These are phyloP conservation scores for Coemansia sp. DNA, from an alignment of 192 early-diverging fungal genomes.

Conservation along the genomic window DNA sequence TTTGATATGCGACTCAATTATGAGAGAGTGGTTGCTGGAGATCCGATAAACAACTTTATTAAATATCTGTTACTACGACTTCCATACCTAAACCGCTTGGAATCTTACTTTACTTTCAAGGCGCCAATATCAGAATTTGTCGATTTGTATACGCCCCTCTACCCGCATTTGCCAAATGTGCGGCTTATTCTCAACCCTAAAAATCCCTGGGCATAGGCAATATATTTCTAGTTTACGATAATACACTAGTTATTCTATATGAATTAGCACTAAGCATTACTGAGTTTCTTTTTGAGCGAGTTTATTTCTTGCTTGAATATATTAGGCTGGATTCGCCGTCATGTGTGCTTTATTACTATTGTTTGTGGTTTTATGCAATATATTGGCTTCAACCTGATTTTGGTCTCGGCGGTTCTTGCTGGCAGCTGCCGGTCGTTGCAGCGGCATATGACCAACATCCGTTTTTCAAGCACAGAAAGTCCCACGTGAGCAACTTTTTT, in stretches of 20 bases:
- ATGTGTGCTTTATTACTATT: too few species aligned
- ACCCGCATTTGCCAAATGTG: neutral
- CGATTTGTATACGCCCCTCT: neutral
- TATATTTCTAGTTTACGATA: too few species aligned
- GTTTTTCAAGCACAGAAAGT: constrained; percentile 19
- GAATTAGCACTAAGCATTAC: too few species aligned
- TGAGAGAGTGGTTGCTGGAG: neutral
- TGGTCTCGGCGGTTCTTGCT: constrained; percentile 39
- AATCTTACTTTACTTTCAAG: neutral
- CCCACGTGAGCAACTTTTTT: neutral
- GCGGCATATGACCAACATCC: too few species aligned
- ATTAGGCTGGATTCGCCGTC: constrained; percentile 12
- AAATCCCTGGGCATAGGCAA: neutral
- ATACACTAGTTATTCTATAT: too few species aligned
- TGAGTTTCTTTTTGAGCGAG: neutral
- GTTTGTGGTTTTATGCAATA: too few species aligned
- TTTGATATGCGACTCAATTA: neutral
- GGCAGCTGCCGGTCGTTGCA: constrained; percentile 34
- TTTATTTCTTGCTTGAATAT: too few species aligned
- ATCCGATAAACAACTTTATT: neutral
- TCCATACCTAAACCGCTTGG: neutral
- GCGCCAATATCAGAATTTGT: neutral
- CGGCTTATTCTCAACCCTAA: neutral
- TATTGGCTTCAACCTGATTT: constrained; percentile 24
- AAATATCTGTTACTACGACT: neutral